Evolutionary conservation across 345 rosid genomes (phyloP), one percentile per base, ranked within the genome.

Genomic region (Draba incana): DNA sequence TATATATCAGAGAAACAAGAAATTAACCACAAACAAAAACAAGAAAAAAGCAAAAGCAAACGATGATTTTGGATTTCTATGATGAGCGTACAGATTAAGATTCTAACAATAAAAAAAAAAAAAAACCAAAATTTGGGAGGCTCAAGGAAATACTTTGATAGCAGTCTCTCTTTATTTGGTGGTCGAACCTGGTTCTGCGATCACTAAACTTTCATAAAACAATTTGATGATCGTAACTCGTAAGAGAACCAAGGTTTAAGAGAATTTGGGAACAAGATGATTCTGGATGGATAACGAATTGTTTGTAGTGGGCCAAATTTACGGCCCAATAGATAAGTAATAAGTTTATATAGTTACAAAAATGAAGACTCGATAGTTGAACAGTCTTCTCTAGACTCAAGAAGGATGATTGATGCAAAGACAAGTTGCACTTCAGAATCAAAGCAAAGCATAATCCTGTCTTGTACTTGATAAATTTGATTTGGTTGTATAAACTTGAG

Each of bases 131-230:
- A 3, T 20, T 10, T 14, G 49, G 52, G 41, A 51, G 41, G 41
- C 13, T 27, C 25, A 15, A 51, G 37, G 60, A 65, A 41, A 65
- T 41, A 39, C 4, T 43, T 68, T 48, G 25, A 37, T 38, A 65
- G 33, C 37, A 24, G 10, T n/a, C 15, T 66, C 16, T 53, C 39
- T 37, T 50, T 37, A 39, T 54, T 5, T 50, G 39, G 58, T 25
- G 48, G 37, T 37, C 28, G 69, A 52, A 15, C 8, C 23, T n/a
- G 31, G 38, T 54, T 66, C 7, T 54, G 62, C 44, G 62, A 67
- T 67, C 47, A 54, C 30, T 54, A 16, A 66, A 53, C 27, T n/a
- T 15, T 42, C 45, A 6, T 10, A 31, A 30, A 30, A 30, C 4
- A 27, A 27, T 27, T 20, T 20, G 20, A 20, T 31, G 66, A 35